Conservation (phyloP, 768 basidiomycete species). For the Hypholoma fasciculare region DNA sequence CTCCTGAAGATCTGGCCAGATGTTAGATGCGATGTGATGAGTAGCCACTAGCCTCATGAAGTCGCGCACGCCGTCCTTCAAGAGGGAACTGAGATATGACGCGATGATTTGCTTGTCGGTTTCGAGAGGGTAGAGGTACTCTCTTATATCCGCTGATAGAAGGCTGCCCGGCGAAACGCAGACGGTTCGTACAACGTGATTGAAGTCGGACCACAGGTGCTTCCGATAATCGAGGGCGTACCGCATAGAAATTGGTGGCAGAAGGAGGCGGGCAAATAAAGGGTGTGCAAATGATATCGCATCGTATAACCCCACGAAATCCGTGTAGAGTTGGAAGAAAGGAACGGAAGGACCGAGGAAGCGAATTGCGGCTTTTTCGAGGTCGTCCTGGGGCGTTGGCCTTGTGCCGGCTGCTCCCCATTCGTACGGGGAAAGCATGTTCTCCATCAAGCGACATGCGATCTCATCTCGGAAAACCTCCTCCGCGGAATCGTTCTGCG, state of each 20-base stretch:
- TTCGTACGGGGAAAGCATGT: slow-evolving; percentile 58
- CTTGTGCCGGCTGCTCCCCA: slow-evolving; percentile 21
- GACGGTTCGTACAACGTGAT: slow-evolving; percentile 63
- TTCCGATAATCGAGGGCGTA: slow-evolving; percentile 85
- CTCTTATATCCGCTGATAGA: slow-evolving; percentile 50
- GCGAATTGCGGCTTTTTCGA: slow-evolving; percentile 47
- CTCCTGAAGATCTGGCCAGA: slow-evolving; percentile 67
- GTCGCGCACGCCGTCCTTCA: slow-evolving; percentile 44
- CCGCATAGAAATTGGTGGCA: slow-evolving; percentile 73
- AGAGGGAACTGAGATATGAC: slow-evolving; percentile 61
- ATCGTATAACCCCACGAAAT: slow-evolving; percentile 89
- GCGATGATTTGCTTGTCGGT: slow-evolving; percentile 57
- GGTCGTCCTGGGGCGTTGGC: slow-evolving; percentile 10
- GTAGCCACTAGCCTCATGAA: slow-evolving; percentile 70
- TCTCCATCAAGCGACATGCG: slow-evolving; percentile 59
- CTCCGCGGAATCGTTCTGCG: slow-evolving; percentile 44
- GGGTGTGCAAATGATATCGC: slow-evolving; percentile 85
- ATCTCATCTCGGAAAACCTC: slow-evolving; percentile 82
- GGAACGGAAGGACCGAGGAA: slow-evolving; percentile 72
- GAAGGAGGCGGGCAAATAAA: slow-evolving; percentile 71
- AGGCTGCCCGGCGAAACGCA: slow-evolving; percentile 50
- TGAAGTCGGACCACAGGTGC: slow-evolving; percentile 80
- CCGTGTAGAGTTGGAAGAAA: slow-evolving; percentile 93
- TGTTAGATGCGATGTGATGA: slow-evolving; percentile 75
- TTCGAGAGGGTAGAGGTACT: slow-evolving; percentile 77